phyloP scores from a whole-genome alignment of 306 rosid genomes.

The Datisca glomerata region DNA sequence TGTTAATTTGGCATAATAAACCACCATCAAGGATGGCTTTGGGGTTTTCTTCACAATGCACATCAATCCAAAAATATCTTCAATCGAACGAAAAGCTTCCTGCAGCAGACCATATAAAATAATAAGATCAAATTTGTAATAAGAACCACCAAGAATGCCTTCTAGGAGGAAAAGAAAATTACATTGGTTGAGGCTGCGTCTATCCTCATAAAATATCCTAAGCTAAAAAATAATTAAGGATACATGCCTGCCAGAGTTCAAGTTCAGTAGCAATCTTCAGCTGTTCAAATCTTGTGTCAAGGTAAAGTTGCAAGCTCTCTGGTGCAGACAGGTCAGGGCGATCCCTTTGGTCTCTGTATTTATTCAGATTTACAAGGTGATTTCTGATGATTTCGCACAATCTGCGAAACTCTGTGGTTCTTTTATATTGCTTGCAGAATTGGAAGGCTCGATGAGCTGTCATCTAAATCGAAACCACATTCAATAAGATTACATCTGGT shows the following conservation, averaged over 20 bases:
- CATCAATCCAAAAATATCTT: slow-evolving; percentile 95
- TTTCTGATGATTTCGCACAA: slow-evolving; percentile 88
- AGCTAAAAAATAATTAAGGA: too few relatives aligned
- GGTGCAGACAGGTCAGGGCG: slow-evolving; percentile 84
- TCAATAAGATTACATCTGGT: slow-evolving; percentile 3
- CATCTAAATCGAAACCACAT: slow-evolving; percentile 44
- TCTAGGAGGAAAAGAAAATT: too few relatives aligned
- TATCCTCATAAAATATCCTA: too few relatives aligned
- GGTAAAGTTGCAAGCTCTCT: slow-evolving; percentile 86
- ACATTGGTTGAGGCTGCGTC: too few relatives aligned
- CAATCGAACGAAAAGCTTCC: slow-evolving; percentile 97
- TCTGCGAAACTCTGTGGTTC: slow-evolving; percentile 91
- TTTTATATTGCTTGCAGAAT: slow-evolving; percentile 91
- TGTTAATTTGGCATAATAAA: slow-evolving; percentile 85
- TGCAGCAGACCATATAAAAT: slow-evolving; percentile 16
- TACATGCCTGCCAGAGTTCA: slow-evolving; percentile 89
- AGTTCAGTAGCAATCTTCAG: slow-evolving; percentile 91
- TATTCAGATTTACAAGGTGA: slow-evolving; percentile 79
- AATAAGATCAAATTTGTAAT: background rate
- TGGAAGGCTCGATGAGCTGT: slow-evolving; percentile 99
- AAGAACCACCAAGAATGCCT: background rate
- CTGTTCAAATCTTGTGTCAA: slow-evolving; percentile 95
- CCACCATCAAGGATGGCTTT: slow-evolving; percentile 87
- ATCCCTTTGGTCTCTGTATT: slow-evolving; percentile 91
- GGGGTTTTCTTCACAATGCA: slow-evolving; percentile 96